Conservation (phyloP, 805 yeast genomes). For the Cyberlindnera veronae region DNA sequence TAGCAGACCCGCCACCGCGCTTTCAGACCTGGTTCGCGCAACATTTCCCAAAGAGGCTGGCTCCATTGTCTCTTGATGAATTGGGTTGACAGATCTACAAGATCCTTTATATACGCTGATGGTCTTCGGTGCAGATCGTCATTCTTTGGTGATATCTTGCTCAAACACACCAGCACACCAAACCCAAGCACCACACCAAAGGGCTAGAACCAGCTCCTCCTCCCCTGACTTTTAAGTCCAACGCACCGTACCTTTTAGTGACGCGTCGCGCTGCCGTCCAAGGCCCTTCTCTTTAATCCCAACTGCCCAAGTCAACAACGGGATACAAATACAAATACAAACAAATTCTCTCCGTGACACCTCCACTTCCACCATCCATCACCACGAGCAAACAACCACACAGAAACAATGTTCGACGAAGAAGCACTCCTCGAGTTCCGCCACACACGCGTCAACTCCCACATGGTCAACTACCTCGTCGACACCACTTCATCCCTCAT, state of each 20-base stretch:
- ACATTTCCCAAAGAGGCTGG: constrained; percentile 8
- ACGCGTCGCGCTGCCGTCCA: constrained; percentile 17
- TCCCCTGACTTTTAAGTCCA: too few species aligned
- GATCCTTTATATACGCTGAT: too few species aligned
- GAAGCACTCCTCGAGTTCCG: constrained; percentile 52
- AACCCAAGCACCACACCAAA: neutral
- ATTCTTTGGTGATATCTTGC: neutral
- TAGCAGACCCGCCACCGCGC: neutral
- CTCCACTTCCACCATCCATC: too few species aligned
- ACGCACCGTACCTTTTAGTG: constrained; percentile 17
- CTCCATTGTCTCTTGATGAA: neutral
- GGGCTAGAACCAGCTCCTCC: neutral
- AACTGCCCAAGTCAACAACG: too few species aligned
- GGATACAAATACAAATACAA: too few species aligned
- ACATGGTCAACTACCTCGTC: constrained; percentile 57
- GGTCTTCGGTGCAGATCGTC: too few species aligned
- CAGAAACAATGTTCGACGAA: constrained; percentile 35
- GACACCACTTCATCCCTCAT: constrained; percentile 57
- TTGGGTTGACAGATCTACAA: too few species aligned
- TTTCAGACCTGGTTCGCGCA: constrained; percentile 4
- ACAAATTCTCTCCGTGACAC: too few species aligned
- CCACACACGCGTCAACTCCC: constrained; percentile 51
- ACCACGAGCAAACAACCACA: neutral
- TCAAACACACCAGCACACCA: neutral
- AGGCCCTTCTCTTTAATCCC: neutral